Percentiles rank a stretch among this genome's conserved stretches.
These are phyloP conservation scores for Trichoderma oligosporum DNA, from an alignment of 2,329 filamentous ascomycete species.

Conservation along the genomic window DNA sequence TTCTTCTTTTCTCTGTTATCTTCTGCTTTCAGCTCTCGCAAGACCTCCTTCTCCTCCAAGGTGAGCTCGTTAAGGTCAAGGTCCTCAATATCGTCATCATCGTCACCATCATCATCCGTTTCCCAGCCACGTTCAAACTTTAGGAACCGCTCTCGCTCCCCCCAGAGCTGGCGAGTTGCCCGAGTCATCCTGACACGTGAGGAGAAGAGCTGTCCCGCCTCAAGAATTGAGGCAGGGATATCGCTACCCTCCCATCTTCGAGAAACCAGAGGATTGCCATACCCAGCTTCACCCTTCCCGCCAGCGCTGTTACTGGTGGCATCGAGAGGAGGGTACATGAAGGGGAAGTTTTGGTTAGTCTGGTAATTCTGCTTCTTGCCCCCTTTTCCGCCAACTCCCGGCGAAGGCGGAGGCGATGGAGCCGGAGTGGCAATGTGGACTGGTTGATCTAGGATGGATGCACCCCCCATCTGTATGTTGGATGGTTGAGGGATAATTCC, in stretches of 20 bases:
- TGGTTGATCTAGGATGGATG: constrained; percentile 88
- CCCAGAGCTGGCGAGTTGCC: constrained; percentile 89
- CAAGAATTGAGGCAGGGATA: constrained; percentile 88
- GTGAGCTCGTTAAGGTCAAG: constrained; percentile 46
- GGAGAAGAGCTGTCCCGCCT: constrained; percentile 90
- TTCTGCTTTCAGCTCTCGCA: constrained; percentile 39
- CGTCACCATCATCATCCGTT: constrained; percentile 34
- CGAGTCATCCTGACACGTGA: constrained; percentile 86
- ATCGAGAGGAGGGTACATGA: constrained; percentile 92
- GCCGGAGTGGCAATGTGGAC: constrained; percentile 98
- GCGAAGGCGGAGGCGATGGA: constrained; percentile 90
- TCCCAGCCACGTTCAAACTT: constrained; percentile 91
- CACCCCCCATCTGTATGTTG: constrained; percentile 53
- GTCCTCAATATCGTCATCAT: constrained; percentile 44
- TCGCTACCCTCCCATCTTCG: constrained; percentile 91
- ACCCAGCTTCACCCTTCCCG: constrained; percentile 77
- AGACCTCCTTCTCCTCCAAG: constrained; percentile 40
- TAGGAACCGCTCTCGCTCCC: constrained; percentile 85
- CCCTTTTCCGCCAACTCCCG: constrained; percentile 79
- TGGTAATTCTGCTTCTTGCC: constrained; percentile 99
- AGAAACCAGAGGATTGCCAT: constrained; percentile 76
- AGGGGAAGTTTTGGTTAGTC: constrained; percentile 97
- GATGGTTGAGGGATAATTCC: constrained; percentile 58
- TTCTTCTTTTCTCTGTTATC: constrained; percentile 33
- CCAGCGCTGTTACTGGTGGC: constrained; percentile 84